Percentiles rank a stretch among this genome's conserved stretches.
Evolutionary conservation across 2,329 filamentous ascomycete species (phyloP).

Genomic region (Trichoderma simmonsii): DNA sequence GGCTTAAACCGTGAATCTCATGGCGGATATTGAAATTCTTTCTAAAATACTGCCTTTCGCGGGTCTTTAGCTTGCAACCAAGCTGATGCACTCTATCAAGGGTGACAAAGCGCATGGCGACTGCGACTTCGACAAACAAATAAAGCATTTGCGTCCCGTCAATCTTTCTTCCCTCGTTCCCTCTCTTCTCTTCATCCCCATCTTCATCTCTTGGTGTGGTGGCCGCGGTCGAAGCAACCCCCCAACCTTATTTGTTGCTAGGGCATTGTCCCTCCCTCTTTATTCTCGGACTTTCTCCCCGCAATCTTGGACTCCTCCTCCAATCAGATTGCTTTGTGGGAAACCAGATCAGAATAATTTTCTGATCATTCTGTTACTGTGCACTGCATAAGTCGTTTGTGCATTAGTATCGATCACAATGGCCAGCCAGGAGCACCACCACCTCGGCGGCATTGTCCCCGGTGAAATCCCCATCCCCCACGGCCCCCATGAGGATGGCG

Average conservation of each 20-base stretch:
- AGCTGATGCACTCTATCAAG: not conserved
- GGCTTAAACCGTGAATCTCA: conserved; percentile 18
- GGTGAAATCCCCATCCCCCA: conserved; percentile 57
- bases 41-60: conserved; percentile 8
- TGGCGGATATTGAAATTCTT: not conserved
- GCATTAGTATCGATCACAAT: conserved; percentile 1
- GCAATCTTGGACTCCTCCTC: not conserved
- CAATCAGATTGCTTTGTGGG: not conserved
- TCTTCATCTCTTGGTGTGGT: conserved; percentile 13
- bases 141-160: conserved; percentile 2
- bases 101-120: not conserved
- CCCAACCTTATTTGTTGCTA: not conserved
- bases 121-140: conserved; percentile 9
- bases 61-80: not conserved
- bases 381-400: not conserved
- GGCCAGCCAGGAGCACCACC: conserved; percentile 8
- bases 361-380: not conserved
- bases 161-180: not conserved
- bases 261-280: not conserved
- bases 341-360: not conserved
- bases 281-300: not conserved
- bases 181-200: not conserved
- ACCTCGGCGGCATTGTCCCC: conserved; percentile 29
- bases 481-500: conserved; percentile 44
- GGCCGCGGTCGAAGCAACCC: not conserved